Base-by-base conservation (phyloP, 2,329 filamentous ascomycete genomes). In the Alternaria arbusti region DNA sequence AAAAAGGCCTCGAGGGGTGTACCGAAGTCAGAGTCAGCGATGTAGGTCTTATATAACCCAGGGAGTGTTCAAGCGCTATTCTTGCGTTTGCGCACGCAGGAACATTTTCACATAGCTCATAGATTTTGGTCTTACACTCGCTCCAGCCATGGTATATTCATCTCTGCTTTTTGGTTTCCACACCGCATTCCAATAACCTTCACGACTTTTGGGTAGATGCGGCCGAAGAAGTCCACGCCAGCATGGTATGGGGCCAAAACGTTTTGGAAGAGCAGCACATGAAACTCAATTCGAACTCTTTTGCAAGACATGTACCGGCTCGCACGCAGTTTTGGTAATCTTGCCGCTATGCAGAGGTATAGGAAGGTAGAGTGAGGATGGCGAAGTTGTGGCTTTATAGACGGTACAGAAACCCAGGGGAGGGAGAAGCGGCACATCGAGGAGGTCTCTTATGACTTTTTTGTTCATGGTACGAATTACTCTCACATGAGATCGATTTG, bases 31-130 rank as follows among this genome's bases (percentile, higher is more conserved):
- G n/a, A 17, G 2, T 1, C n/a, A 40, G 32, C 9, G 32, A 10
- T 0, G 15, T n/a, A 17, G 32, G 0, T 2, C 5, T 17, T 6
- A 40, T 40, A 17, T 40, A 40, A 0, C 32, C 32, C 4, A 0
- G 5, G 0, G 8, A 1, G 0, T 3, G 15, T 40, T 1, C 32
- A 17, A 40, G 15, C 32, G 15, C 32, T 9, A n/a, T n/a, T 40
- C 4, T 40, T n/a, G 0, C 32, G 32, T 40, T 40, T 0, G 1
- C 15, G 1, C 1, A n/a, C n/a, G n/a, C n/a, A n/a, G n/a, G n/a
- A n/a, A n/a, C n/a, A n/a, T n/a, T n/a, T n/a, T n/a, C n/a, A n/a
- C n/a, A n/a, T n/a, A n/a, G n/a, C n/a, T n/a, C n/a, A n/a, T n/a
- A n/a, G n/a, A n/a, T n/a, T n/a, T n/a, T n/a, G n/a, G n/a, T n/a